Conservation (phyloP, 2,329 filamentous ascomycete genomes). For the Fusarium sublunatum region DNA sequence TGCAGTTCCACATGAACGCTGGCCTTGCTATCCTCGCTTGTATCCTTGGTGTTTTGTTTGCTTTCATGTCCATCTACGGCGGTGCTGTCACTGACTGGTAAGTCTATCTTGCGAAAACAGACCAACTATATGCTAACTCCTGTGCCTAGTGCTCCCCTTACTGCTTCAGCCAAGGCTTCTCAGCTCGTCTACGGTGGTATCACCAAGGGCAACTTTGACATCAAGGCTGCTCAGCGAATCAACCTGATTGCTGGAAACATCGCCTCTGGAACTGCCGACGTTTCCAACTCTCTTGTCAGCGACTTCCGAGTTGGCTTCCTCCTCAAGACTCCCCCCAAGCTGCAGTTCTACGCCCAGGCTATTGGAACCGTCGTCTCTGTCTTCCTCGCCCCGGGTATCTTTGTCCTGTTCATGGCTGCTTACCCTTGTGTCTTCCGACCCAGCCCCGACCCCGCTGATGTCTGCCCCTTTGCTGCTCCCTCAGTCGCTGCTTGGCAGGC, state of each 20-base stretch:
- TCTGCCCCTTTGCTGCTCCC: conserved; percentile 70
- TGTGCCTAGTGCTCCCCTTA: conserved; percentile 64
- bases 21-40: conserved; percentile 67
- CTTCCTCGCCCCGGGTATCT: conserved; percentile 74
- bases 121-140: background rate
- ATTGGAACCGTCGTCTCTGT: conserved; percentile 72
- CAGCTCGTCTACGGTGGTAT: conserved; percentile 76
- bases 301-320: conserved; percentile 78
- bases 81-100: conserved; percentile 66
- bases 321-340: conserved; percentile 70
- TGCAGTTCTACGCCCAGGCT: conserved; percentile 74
- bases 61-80: conserved; percentile 62
- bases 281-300: conserved; percentile 64
- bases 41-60: conserved; percentile 67
- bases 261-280: conserved; percentile 66
- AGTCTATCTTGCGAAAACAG: background rate
- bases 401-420: conserved; percentile 73
- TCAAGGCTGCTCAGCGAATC: conserved; percentile 67
- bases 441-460: conserved; percentile 51
- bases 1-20: conserved; percentile 67
- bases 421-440: conserved; percentile 73
- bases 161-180: conserved; percentile 74
- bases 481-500: conserved; percentile 75
- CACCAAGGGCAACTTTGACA: conserved; percentile 63
- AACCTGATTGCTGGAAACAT: conserved; percentile 73